Evolutionary conservation across 2,329 filamentous ascomycete species (phyloP).

Genomic region (Thielaviopsis euricoi): DNA sequence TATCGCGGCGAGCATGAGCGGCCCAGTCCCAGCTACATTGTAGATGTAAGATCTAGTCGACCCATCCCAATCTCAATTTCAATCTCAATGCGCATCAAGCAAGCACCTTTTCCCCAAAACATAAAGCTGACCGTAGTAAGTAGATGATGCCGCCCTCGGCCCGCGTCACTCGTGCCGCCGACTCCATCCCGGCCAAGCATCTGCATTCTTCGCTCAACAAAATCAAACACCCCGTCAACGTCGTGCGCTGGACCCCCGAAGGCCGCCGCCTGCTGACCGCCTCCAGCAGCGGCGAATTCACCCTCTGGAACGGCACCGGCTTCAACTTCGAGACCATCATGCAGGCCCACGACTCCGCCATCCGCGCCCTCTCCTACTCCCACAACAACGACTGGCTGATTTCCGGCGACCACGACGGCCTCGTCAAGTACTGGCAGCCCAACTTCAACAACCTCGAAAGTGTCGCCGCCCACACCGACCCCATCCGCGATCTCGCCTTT

Average conservation of each 20-base stretch:
- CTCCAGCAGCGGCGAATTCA: slow-evolving; percentile 94
- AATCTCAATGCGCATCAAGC: too few relatives aligned
- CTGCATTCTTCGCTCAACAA: slow-evolving; percentile 98
- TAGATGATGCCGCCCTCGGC: slow-evolving; percentile 79
- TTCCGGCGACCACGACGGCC: slow-evolving; percentile 84
- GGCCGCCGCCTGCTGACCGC: slow-evolving; percentile 81
- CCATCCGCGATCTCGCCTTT: slow-evolving; percentile 82
- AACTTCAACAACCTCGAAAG: slow-evolving; percentile 99
- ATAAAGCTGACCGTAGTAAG: not conserved
- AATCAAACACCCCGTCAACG: slow-evolving; percentile 91
- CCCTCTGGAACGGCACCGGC: slow-evolving; percentile 93
- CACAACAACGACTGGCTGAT: slow-evolving; percentile 95
- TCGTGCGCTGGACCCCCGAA: slow-evolving; percentile 95
- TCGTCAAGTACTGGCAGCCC: slow-evolving; percentile 97
- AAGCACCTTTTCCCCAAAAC: not conserved
- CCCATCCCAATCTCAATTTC: too few relatives aligned
- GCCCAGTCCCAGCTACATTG: slow-evolving; percentile 75
- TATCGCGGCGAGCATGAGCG: slow-evolving; percentile 64
- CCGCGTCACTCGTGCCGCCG: slow-evolving; percentile 55
- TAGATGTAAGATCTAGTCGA: slow-evolving; percentile 54
- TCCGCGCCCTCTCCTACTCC: slow-evolving; percentile 71
- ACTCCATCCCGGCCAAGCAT: slow-evolving; percentile 86
- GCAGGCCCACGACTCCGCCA: slow-evolving; percentile 85
- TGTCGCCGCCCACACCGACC: slow-evolving; percentile 77
- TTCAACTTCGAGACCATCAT: slow-evolving; percentile 99